Evolutionary conservation across 2,329 filamentous ascomycete genomes (phyloP).

Genomic region (Zalaria obscura): DNA sequence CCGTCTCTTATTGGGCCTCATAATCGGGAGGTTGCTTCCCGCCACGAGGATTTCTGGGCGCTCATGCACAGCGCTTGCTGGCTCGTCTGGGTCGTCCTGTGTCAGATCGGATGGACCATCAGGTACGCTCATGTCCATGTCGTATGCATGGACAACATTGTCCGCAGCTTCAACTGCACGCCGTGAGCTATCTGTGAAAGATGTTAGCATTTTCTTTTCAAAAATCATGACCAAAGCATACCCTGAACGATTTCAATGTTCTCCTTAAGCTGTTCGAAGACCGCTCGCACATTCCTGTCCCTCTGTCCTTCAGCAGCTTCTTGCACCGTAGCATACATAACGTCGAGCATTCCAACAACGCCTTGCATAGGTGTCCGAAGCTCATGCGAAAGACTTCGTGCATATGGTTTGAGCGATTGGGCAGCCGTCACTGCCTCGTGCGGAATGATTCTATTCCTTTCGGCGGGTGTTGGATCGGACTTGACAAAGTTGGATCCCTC

Average conservation of each 20-base stretch:
- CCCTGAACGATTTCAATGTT: conserved; percentile 60
- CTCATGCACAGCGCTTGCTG: conserved; percentile 13
- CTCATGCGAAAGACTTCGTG: conserved; percentile 59
- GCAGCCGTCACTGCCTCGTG: conserved; percentile 42
- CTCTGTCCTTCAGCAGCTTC: conserved; percentile 45
- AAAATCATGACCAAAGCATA: conserved; percentile 15
- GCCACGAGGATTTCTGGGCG: conserved; percentile 29
- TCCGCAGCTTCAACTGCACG: conserved; percentile 60
- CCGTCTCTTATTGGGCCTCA: conserved; percentile 28
- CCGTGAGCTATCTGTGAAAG: conserved; percentile 47
- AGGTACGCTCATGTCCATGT: conserved; percentile 62
- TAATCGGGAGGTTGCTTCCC: conserved; percentile 25
- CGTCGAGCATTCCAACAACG: conserved; percentile 61
- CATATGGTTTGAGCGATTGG: conserved; percentile 56
- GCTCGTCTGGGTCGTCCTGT: conserved; percentile 12
- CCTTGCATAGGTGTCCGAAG: conserved; percentile 62
- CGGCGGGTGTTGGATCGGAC: conserved; percentile 10
- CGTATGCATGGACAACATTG: conserved; percentile 62
- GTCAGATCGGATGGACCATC: conserved; percentile 33
- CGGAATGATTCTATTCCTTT: conserved; percentile 33
- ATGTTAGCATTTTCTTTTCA: conserved; percentile 2
- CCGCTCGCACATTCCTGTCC: conserved; percentile 34
- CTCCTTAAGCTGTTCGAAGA: conserved; percentile 49
- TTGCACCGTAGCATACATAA: conserved; percentile 59
- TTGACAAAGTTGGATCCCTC: conserved; percentile 36